Conservation (phyloP, 345 rosid genomes). For the Brassica cretica region DNA sequence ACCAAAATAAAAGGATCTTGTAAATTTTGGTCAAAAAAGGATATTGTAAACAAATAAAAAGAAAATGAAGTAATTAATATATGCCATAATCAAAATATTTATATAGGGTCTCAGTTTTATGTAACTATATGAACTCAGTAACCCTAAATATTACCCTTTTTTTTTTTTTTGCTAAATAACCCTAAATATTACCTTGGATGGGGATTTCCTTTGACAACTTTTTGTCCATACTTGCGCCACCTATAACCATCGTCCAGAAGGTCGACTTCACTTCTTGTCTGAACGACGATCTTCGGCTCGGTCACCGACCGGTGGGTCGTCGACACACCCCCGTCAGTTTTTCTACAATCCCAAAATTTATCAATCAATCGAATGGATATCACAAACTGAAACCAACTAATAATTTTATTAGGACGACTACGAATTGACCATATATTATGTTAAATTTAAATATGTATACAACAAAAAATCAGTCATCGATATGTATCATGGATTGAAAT, state of each 20-base stretch:
- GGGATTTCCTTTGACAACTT: slow-evolving; percentile 96
- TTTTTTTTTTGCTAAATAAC: too few relatives aligned
- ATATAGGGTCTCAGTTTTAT: not conserved
- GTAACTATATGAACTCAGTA: not conserved
- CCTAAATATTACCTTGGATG: slow-evolving; percentile 83
- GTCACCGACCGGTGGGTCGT: slow-evolving; percentile 72
- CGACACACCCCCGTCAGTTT: slow-evolving; percentile 48
- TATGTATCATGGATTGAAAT: not conserved
- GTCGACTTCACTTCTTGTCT: slow-evolving; percentile 97
- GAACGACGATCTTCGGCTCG: slow-evolving; percentile 86
- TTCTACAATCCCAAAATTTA: slow-evolving; percentile 46
- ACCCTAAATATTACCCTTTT: too few relatives aligned
- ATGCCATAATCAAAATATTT: not conserved
- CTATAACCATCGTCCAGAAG: slow-evolving; percentile 96
- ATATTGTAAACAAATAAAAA: not conserved
- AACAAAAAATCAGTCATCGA: not conserved
- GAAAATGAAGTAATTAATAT: not conserved
- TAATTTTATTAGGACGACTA: not conserved
- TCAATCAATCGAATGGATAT: not conserved
- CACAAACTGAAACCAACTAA: not conserved
- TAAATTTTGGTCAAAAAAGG: too few relatives aligned
- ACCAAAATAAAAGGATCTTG: not conserved
- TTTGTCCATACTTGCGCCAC: slow-evolving; percentile 99
- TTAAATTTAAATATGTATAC: not conserved
- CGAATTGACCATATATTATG: not conserved